Percentiles rank a stretch among this genome's conserved stretches.
Conservation (phyloP, 352 stramenopile genomes). For the Plasmopara halstedii region DNA sequence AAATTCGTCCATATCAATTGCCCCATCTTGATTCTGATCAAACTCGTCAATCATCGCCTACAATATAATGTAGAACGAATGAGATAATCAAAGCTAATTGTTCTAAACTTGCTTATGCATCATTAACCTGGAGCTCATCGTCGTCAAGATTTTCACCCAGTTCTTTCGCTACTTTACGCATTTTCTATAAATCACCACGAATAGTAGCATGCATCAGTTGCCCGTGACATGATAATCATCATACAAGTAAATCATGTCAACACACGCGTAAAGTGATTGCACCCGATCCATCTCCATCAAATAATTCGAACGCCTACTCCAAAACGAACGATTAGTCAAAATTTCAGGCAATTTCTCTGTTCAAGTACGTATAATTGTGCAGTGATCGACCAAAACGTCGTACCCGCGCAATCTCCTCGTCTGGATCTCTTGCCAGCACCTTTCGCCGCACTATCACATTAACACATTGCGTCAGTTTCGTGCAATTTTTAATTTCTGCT, state of each 20-base stretch:
- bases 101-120: no score
- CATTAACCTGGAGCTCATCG: conserved; percentile 72
- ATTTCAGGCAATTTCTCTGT: conserved; percentile 15
- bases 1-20: conserved; percentile 89
- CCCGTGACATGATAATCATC: conserved; percentile 7
- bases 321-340: conserved; percentile 14
- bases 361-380: conserved; percentile 9
- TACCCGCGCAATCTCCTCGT: conserved; percentile 89
- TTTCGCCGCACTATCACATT: conserved; percentile 58
- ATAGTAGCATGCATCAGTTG: conserved; percentile 11
- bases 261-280: conserved; percentile 78
- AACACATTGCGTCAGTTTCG: conserved; percentile 6
- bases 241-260: conserved; percentile 3
- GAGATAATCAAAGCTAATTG: no score
- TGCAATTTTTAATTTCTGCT: neutral
- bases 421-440: conserved; percentile 78
- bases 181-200: conserved; percentile 54
- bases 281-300: conserved; percentile 88
- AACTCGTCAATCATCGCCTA: conserved; percentile 95
- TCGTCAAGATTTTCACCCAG: conserved; percentile 90
- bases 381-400: conserved; percentile 11
- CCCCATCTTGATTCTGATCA: conserved; percentile 89
- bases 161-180: conserved; percentile 88
- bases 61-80: no score
- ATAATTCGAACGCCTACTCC: conserved; percentile 88